A percentile compares a stretch with the other conserved stretches of the same genome.
These are phyloP conservation scores for Avicennia marina DNA, from an alignment of 257 asterid genomes.

Conservation along the genomic window DNA sequence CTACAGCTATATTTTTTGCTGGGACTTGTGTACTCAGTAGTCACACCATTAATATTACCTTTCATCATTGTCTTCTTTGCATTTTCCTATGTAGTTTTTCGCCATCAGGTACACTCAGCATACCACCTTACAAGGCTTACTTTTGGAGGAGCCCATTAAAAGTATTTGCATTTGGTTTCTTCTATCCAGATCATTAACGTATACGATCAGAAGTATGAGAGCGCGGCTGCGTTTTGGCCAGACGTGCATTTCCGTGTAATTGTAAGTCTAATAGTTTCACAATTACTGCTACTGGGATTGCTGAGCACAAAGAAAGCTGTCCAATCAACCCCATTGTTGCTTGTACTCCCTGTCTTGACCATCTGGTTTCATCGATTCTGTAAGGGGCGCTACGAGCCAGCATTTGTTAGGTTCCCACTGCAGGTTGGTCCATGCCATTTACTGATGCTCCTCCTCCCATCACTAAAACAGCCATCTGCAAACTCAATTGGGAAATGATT, in stretches of 20 bases:
- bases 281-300: slow-evolving; percentile 73
- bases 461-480: too few relatives aligned
- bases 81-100: slow-evolving; percentile 69
- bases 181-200: slow-evolving; percentile 78
- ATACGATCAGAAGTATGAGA: slow-evolving; percentile 84
- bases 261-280: slow-evolving; percentile 64
- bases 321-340: slow-evolving; percentile 59
- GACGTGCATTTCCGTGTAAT: slow-evolving; percentile 79
- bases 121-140: neutral
- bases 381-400: slow-evolving; percentile 81
- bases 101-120: slow-evolving; percentile 68
- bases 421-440: slow-evolving; percentile 51
- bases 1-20: slow-evolving; percentile 78
- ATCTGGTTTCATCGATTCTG: slow-evolving; percentile 82
- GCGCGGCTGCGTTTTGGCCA: slow-evolving; percentile 86
- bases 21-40: slow-evolving; percentile 71
- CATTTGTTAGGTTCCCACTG: slow-evolving; percentile 67
- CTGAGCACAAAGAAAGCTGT: slow-evolving; percentile 65
- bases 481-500: neutral
- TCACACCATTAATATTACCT: slow-evolving; percentile 79
- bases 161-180: slow-evolving; percentile 3
- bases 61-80: slow-evolving; percentile 87
- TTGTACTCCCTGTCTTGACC: slow-evolving; percentile 73
- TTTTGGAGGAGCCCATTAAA: neutral
- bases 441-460: too few relatives aligned